Percentiles rank a stretch among this genome's conserved stretches.
Evolutionary conservation across 2,329 filamentous ascomycete species (phyloP).

Genomic region (Colletotrichum australisinense): DNA sequence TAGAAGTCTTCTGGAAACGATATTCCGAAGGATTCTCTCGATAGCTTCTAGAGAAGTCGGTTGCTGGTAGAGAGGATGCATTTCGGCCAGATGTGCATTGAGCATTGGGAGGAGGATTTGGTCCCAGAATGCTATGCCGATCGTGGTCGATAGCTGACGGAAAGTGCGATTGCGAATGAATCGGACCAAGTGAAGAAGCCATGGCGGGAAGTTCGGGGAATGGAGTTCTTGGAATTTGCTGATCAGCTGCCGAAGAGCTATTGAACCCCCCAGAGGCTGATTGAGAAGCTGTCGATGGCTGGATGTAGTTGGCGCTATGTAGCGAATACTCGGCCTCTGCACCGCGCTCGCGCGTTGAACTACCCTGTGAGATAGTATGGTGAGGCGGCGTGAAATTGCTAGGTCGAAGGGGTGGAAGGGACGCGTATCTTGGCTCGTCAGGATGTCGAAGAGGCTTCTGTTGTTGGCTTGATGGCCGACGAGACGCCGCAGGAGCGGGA

Average conservation of each 20-base stretch:
- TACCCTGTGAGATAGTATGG: not conserved
- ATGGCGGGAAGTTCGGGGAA: not conserved
- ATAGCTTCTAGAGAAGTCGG: not conserved
- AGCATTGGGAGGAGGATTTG: not conserved
- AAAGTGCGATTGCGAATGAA: not conserved
- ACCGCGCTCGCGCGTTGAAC: not conserved
- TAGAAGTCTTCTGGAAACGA: not conserved
- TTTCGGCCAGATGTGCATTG: not conserved
- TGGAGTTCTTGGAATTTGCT: not conserved
- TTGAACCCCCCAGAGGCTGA: not conserved
- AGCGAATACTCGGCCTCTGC: not conserved
- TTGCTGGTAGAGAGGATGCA: not conserved
- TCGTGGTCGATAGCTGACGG: not conserved
- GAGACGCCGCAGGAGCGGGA: not conserved
- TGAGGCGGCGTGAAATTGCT: not conserved
- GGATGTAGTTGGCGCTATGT: not conserved
- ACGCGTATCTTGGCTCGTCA: not conserved
- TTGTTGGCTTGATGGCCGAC: not conserved
- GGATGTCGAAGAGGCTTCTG: not conserved
- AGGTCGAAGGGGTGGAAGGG: constrained; percentile 12
- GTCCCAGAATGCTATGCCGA: not conserved
- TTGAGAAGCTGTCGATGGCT: not conserved
- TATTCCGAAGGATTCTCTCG: not conserved
- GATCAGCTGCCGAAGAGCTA: not conserved
- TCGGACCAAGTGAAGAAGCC: not conserved